Base-by-base conservation (phyloP, 805 yeast genomes). In the Candida pseudofarinosa region DNA sequence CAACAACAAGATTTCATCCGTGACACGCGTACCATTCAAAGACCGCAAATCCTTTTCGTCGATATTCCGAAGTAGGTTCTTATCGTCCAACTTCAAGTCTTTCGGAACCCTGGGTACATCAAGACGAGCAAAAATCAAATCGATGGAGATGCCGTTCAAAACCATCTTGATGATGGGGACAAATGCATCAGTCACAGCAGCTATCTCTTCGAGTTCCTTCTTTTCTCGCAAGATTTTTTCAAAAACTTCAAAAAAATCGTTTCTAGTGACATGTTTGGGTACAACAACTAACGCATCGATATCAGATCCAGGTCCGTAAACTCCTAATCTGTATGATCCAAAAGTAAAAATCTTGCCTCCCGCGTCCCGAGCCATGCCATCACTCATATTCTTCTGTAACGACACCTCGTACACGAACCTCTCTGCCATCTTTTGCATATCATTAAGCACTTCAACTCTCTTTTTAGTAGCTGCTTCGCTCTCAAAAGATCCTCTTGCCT, bases 241-340 rank as follows among this genome's bases (percentile, higher is more conserved):
- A 67, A 93, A 89, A 0, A 87, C 89, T 1, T 76, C 79, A 59
- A 93, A 93, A 59, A 91, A 93, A 62, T 90, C 93, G 19, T 86
- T 93, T 49, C 97, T 76, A 1, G 86, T 74, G 12, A 93, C 96
- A 62, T 93, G 98, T 55, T 91, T 93, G 1, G 99, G 99, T 14
- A 88, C 97, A 19, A 91, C 97, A n/a, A 93, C 87, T 37, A 93
- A 69, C 0, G 98, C 87, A 71, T 93, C 99, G 47, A 93, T 91
- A 83, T 93, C 99, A 0, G 96, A 85, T 0, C 99, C 98, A 0
- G 98, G 98, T 0, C 98, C 98, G 66, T 90, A 88, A 12, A 93
- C 99, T 3, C 99, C 99, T 35, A 93, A 67, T 49, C 97, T 74
- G 57, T 90, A 93, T 1, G 97, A 89, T 1, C 99, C 99, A 67